Base-by-base conservation (phyloP, 1,284 basidiomycete species). In the Austroboletus novae-zelandiae region DNA sequence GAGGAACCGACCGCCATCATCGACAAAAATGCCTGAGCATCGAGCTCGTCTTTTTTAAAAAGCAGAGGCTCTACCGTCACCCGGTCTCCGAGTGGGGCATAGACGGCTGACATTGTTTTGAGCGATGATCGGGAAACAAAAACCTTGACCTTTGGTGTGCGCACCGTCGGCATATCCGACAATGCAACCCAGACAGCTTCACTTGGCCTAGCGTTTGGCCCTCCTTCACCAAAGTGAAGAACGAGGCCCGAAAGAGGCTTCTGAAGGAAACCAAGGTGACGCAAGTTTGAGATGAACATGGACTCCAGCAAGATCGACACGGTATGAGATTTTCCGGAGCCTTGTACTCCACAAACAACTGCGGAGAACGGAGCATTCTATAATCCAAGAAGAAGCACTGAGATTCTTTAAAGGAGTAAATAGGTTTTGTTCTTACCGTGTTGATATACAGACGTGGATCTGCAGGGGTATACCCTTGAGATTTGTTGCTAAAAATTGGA, bases 241-340 rank as follows among this genome's bases (percentile, higher is more conserved):
- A 89, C 80, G 0, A 88, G 72, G 0, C 81, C 85, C 7, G 76
- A 75, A 0, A 88, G 72, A 0, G 83, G 70, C 48, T 78, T 80
- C 15, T 73, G 59, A 4, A 85, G 63, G 0, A 63, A 65, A 0
- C 86, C 86, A 32, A 81, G 75, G 0, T 73, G 60, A 2, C 70
- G 58, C 47, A 74, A 74, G 13, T 70, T 65, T 0, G 80, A 59
- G 17, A 88, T 77, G 10, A 88, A 70, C 81, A 86, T 84, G 47
- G 73, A 81, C 59, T 88, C 85, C 0, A 88, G 63, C 2, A 88
- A 68, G 0, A 83, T 75, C 0, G 84, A 79, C 1, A 86, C 77
- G 0, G 82, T 86, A 45, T 88, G 86, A 0, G 83, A 86, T 59
- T 89, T 89, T 15, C 85, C 85, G 0, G 84, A 82, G 0, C 85